Evolutionary conservation across 768 basidiomycete species (phyloP).

Genomic region (Heimioporus sp.): DNA sequence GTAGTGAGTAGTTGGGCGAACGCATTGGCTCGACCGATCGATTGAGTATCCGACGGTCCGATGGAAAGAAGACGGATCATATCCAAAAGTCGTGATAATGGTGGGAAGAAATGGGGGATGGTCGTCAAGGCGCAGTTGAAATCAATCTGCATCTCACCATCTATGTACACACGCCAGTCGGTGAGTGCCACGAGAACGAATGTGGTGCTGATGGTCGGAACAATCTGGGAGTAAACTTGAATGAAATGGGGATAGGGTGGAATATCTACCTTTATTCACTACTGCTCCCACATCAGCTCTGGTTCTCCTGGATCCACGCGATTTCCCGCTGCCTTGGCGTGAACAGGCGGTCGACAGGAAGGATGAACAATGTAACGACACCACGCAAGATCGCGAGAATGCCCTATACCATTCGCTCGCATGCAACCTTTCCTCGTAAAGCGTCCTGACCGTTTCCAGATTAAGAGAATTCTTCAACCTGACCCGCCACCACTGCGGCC

Average conservation of each 20-base stretch:
- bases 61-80: conserved; percentile 48
- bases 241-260: no score
- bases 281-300: conserved; percentile 64
- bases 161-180: conserved; percentile 71
- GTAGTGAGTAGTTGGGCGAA: conserved; percentile 73
- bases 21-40: conserved; percentile 49
- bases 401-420: conserved; percentile 41
- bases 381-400: conserved; percentile 68
- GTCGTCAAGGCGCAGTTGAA: conserved; percentile 76
- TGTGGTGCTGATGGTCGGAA: conserved; percentile 42
- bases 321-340: conserved; percentile 51
- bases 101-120: conserved; percentile 80
- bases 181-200: conserved; percentile 58
- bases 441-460: conserved; percentile 47
- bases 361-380: conserved; percentile 48
- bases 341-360: conserved; percentile 64
- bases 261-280: conserved; percentile 66
- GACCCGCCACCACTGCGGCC: conserved; percentile 28
- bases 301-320: conserved; percentile 65
- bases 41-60: neutral
- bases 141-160: conserved; percentile 75
- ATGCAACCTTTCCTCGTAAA: no score
- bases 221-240: neutral
- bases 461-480: conserved; percentile 46
- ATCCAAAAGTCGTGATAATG: conserved; percentile 72